phyloP scores from a whole-genome alignment of 2,329 filamentous ascomycete species.

The Ceratocystis variospora region DNA sequence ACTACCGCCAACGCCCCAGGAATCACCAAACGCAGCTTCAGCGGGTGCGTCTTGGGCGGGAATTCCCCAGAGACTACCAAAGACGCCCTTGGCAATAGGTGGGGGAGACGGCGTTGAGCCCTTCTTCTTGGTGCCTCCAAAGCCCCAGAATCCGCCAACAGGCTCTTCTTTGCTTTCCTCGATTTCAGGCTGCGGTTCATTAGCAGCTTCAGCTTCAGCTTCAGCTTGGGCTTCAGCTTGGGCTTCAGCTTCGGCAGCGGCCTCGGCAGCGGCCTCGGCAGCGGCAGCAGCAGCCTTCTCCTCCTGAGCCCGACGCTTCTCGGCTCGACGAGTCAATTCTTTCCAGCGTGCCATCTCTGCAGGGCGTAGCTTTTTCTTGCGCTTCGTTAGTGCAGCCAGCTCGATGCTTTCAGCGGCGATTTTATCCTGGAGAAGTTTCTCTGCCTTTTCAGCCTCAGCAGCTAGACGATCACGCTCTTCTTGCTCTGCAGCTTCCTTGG shows the following conservation, averaged over 20 bases:
- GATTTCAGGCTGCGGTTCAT: slow-evolving; percentile 11
- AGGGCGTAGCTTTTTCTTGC: slow-evolving; percentile 37
- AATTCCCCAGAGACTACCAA: slow-evolving; percentile 12
- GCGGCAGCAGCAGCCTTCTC: slow-evolving; percentile 20
- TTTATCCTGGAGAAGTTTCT: neutral
- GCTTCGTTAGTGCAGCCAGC: slow-evolving; percentile 31
- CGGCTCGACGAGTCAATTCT: slow-evolving; percentile 27
- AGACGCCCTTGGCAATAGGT: slow-evolving; percentile 4
- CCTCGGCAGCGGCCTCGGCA: slow-evolving; percentile 22
- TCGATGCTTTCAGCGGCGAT: slow-evolving; percentile 26
- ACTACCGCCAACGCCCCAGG: slow-evolving; percentile 10
- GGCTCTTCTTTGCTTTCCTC: neutral
- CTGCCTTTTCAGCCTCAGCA: neutral
- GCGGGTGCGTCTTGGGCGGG: slow-evolving; percentile 2
- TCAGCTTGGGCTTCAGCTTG: slow-evolving; percentile 28
- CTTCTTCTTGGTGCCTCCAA: slow-evolving; percentile 10
- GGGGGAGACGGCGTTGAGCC: slow-evolving; percentile 2
- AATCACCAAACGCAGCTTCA: slow-evolving; percentile 13
- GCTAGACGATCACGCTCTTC: slow-evolving; percentile 20
- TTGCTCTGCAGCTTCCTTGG: slow-evolving; percentile 20
- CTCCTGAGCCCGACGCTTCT: slow-evolving; percentile 24
- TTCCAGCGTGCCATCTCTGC: slow-evolving; percentile 35
- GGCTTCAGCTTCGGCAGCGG: slow-evolving; percentile 25
- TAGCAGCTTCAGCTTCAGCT: slow-evolving; percentile 28
- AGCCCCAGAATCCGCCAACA: slow-evolving; percentile 7